Conservation (phyloP, 495 filamentous ascomycete species). For the Penicillium malachiteum region DNA sequence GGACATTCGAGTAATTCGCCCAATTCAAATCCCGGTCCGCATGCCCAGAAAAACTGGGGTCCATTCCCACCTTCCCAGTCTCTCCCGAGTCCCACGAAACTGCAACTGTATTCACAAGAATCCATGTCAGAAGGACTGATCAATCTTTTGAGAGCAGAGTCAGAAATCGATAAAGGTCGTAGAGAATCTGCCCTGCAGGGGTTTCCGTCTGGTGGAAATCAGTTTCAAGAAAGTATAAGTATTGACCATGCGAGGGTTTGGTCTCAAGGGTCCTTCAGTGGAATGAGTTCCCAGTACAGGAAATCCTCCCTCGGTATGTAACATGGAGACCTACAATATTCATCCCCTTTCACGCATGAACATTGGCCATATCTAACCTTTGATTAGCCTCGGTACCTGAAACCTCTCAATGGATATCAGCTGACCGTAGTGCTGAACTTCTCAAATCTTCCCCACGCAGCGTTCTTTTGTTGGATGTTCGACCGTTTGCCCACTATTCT, state of each 20-base stretch:
- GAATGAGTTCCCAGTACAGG: background rate
- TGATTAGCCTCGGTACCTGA: constrained; percentile 3
- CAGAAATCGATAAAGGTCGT: constrained; percentile 23
- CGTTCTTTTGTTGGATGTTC: constrained; percentile 79
- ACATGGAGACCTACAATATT: background rate
- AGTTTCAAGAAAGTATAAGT: background rate
- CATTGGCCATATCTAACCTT: constrained; percentile 1
- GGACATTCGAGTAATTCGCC: constrained; percentile 59
- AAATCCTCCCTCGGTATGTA: constrained; percentile 15
- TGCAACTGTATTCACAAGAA: constrained; percentile 69
- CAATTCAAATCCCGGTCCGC: constrained; percentile 56
- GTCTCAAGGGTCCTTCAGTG: constrained; percentile 2
- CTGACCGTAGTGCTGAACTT: constrained; percentile 63
- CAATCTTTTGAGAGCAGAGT: constrained; percentile 40
- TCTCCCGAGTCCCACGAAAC: constrained; percentile 64
- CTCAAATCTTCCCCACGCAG: constrained; percentile 56
- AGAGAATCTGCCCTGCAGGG: constrained; percentile 22
- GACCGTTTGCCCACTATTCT: constrained; percentile 79
- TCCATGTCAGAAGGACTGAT: constrained; percentile 74
- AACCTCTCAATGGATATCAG: constrained; percentile 53
- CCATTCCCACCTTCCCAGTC: constrained; percentile 66
- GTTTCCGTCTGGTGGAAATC: constrained; percentile 16
- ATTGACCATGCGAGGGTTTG: background rate
- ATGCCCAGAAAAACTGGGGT: constrained; percentile 67
- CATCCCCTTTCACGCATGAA: background rate